A percentile compares a stretch with the other conserved stretches of the same genome.
phyloP scores from a whole-genome alignment of 208 protist species.

The Trypanosoma congolense region DNA sequence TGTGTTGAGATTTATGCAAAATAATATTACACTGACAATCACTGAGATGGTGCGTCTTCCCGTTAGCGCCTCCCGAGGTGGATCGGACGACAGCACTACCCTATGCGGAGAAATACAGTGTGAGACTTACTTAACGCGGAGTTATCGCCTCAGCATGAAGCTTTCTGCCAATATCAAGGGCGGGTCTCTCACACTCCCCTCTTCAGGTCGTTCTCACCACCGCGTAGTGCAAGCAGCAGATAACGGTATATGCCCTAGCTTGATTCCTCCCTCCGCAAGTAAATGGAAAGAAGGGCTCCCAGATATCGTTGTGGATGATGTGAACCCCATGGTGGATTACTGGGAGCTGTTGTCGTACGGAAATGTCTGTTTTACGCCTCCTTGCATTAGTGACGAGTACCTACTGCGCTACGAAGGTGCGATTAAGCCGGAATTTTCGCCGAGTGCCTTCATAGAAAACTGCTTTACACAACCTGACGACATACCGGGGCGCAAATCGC shows the following conservation, averaged over 20 bases:
- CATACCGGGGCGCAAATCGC: constrained; percentile 21
- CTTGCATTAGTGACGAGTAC: constrained; percentile 38
- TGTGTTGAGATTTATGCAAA: constrained; percentile 45
- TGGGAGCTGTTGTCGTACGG: constrained; percentile 32
- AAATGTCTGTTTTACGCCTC: constrained; percentile 37
- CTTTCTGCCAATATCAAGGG: constrained; percentile 43
- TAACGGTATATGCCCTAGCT: constrained; percentile 9
- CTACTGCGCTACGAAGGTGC: constrained; percentile 33
- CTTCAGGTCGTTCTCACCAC: constrained; percentile 10
- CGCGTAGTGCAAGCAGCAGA: constrained; percentile 20
- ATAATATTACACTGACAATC: constrained; percentile 67
- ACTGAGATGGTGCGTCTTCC: constrained; percentile 76
- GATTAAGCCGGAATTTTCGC: not conserved
- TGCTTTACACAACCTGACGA: constrained; percentile 31
- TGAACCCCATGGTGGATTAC: constrained; percentile 39
- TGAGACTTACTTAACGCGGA: constrained; percentile 68
- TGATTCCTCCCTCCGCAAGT: not conserved
- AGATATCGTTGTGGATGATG: constrained; percentile 23
- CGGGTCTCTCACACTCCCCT: not conserved
- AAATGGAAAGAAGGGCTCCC: constrained; percentile 18
- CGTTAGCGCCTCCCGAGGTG: constrained; percentile 10
- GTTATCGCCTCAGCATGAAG: constrained; percentile 74
- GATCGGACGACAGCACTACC: constrained; percentile 10
- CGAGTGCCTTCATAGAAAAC: constrained; percentile 24
- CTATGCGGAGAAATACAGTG: constrained; percentile 61